Evolutionary conservation across 179 eudicot genomes (phyloP).

Genomic region (Heliamphora pulchella): DNA sequence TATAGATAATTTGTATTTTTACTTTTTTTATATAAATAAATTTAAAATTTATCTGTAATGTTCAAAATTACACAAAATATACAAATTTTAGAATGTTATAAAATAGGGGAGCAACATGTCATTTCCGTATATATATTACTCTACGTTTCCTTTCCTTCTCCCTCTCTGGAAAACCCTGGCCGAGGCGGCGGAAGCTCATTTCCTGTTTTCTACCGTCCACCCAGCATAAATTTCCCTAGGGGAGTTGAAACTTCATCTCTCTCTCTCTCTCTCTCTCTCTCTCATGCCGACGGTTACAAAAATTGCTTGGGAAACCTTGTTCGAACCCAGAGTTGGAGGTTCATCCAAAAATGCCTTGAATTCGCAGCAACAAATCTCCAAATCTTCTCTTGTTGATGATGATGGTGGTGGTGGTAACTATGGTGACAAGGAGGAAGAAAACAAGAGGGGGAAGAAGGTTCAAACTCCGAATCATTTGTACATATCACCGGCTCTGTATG

Average conservation of each 20-base stretch:
- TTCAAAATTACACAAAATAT: too few relatives aligned
- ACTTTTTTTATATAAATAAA: too few relatives aligned
- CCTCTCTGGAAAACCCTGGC: conserved; percentile 10
- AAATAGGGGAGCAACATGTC: too few relatives aligned
- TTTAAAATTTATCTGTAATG: too few relatives aligned
- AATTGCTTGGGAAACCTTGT: conserved; percentile 27
- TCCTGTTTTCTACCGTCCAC: not conserved
- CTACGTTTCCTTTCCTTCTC: not conserved
- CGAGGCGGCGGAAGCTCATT: not conserved
- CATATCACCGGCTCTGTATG: conserved; percentile 36
- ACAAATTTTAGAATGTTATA: too few relatives aligned
- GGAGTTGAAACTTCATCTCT: too few relatives aligned
- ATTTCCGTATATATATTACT: too few relatives aligned
- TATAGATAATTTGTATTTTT: too few relatives aligned
- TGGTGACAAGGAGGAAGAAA: not conserved
- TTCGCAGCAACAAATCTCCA: not conserved
- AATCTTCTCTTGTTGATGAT: not conserved
- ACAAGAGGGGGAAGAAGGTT: not conserved
- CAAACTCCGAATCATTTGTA: conserved; percentile 21
- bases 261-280: not conserved
- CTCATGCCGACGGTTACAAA: conserved; percentile 35
- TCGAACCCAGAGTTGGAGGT: conserved; percentile 24
- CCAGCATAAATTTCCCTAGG: not conserved
- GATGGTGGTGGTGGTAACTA: not conserved
- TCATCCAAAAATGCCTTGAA: conserved; percentile 13